phyloP scores from a whole-genome alignment of 2,329 filamentous ascomycete genomes.

The Ophiostoma novo-ulmi region DNA sequence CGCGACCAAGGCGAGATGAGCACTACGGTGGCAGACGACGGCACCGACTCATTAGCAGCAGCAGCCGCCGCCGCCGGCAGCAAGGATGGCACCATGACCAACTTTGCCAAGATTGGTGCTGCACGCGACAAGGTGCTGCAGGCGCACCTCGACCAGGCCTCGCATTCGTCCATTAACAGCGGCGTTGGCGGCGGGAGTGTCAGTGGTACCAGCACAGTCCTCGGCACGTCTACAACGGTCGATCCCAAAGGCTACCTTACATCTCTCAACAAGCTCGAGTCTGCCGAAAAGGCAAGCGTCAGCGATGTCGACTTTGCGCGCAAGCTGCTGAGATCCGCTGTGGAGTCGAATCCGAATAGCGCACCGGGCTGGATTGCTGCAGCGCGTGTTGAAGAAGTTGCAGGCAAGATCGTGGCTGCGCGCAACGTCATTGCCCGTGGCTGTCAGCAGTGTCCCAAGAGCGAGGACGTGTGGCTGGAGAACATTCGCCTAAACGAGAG shows the following conservation, averaged over 20 bases:
- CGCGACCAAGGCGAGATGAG: slow-evolving; percentile 75
- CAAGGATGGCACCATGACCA: slow-evolving; percentile 87
- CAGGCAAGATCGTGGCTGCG: slow-evolving; percentile 84
- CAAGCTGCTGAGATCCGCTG: slow-evolving; percentile 89
- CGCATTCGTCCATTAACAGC: slow-evolving; percentile 58
- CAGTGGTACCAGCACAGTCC: slow-evolving; percentile 59
- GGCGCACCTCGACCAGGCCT: slow-evolving; percentile 66
- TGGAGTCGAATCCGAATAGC: slow-evolving; percentile 93
- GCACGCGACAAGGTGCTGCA: slow-evolving; percentile 93
- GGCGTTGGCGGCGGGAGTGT: not conserved
- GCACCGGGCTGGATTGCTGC: slow-evolving; percentile 95
- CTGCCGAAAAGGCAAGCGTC: slow-evolving; percentile 77
- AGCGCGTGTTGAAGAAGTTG: slow-evolving; percentile 84
- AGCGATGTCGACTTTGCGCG: slow-evolving; percentile 94
- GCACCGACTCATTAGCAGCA: slow-evolving; percentile 41
- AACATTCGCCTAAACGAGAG: slow-evolving; percentile 90
- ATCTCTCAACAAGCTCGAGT: slow-evolving; percentile 74
- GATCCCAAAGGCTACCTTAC: slow-evolving; percentile 96
- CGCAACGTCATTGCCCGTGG: slow-evolving; percentile 83
- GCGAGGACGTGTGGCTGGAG: slow-evolving; percentile 92
- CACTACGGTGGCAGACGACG: slow-evolving; percentile 82
- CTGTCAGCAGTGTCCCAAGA: slow-evolving; percentile 86
- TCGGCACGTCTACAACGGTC: slow-evolving; percentile 82
- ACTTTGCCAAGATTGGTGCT: slow-evolving; percentile 95
- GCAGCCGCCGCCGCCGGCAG: slow-evolving; percentile 34